Base-by-base conservation (phyloP, 2,329 filamentous ascomycete species). In the Arachnopeziza araneosa region DNA sequence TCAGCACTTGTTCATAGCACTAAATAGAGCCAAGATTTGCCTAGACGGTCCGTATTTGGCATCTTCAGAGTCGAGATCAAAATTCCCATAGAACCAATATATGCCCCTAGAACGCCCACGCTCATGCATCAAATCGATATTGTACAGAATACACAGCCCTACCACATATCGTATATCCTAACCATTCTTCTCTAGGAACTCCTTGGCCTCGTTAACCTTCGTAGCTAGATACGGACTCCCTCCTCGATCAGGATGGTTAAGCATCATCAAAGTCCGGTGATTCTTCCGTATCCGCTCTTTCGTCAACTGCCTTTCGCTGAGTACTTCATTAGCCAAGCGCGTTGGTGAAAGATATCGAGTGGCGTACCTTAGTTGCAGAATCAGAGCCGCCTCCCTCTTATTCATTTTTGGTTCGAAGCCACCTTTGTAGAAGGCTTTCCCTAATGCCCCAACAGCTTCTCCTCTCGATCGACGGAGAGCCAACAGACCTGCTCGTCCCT, bases 131-230 rank as follows among this genome's bases (percentile, higher is more conserved):
- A 56, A 57, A 61, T 48, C 56, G 21, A 22, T 50, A 58, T 58
- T 55, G 49, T 60, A 56, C 57, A 63, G 5, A 44, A 19, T 44
- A 24, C 17, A 52, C 36, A 44, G 17, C 17, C 36, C 36, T 44
- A 4, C 36, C 36, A 19, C 4, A 19, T 12, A 14, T 44, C 36
- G 2, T 6, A 26, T 23, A 21, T 7, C 8, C 19, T 52, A 24
- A 2, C 21, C 36, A 57, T 78, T 80, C 76, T 96, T 97, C 74
- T 99, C 95, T 67, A 99, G 74, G 64, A 98, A 85, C 74, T 98
- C 93, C 77, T 99, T 99, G 49, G 95, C 95, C 76, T 99, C 95
- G 77, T 99, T 99, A 73, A 99, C 89, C 77, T 99, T 99, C 57
- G 93, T 97, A 17, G 95, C 95, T 52, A 99, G 79, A 74, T 98